Evolutionary conservation across 495 filamentous ascomycete genomes (phyloP), one percentile per base, ranked within the genome.

Genomic region (Beverwykella pulmonaria): DNA sequence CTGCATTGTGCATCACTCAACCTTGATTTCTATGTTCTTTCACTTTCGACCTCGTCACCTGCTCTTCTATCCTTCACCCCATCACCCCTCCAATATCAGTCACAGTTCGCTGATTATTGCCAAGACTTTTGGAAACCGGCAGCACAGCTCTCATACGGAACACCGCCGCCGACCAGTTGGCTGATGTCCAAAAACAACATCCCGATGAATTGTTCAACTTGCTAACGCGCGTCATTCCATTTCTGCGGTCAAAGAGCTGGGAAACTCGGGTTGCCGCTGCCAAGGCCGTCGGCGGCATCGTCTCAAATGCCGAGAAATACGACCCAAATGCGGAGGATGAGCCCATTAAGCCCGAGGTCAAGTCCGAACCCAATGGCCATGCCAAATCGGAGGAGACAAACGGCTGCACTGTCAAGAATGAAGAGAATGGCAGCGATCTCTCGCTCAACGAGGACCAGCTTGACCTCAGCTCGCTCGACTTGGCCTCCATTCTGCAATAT

Each of bases 171-270:
- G 90, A 94, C 73, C 94, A 98, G 79, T 85, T 98, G 39, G 93
- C 90, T 36, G 94, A 98, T 81, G 92, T 97, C 65, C 95, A 98
- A 77, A 98, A 96, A 74, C 88, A 93, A 68, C 95, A 98, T 73
- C 94, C 95, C 0, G 93, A 98, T 76, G 94, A 98, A 73, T 82
- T 98, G 2, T 98, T 97, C 77, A 97, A 98, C 70, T 83, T 98
- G 8, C 83, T 98, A n/a, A 92, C 92, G n/a, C 84, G 93, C 50
- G 93, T 98, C 46, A 85, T 98, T 19, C 92, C 95, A 1, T 97
- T 95, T 76, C 83, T 98, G 17, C 84, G 88, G 59, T 92, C 92
- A 60, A 96, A 92, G 74, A 92, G 90, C 63, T 98, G 94, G 94
- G 94, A 98, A 67, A 97, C 94, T 9, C 84, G 94, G 34, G 91